Percentiles rank a stretch among this genome's conserved stretches.
These are phyloP conservation scores for Heliamphora pulchella DNA, from an alignment of 179 eudicot species.

Conservation along the genomic window DNA sequence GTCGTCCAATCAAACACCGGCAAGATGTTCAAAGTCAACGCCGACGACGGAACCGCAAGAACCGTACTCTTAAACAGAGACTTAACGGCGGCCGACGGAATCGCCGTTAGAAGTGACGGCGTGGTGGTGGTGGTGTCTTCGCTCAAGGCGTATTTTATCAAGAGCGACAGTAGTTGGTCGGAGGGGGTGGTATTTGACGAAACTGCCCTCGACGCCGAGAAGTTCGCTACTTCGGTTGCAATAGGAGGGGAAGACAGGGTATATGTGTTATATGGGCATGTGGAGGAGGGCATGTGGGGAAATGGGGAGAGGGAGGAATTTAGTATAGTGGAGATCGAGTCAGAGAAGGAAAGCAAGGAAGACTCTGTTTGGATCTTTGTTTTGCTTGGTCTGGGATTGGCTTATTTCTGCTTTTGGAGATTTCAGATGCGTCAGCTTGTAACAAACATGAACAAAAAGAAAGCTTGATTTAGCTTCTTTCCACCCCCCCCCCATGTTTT, in stretches of 20 bases:
- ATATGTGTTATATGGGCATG: constrained; percentile 74
- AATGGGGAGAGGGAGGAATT: constrained; percentile 51
- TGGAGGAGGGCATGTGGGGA: constrained; percentile 57
- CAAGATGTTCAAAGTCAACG: constrained; percentile 56
- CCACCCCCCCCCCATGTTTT: background rate
- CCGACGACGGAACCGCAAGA: constrained; percentile 48
- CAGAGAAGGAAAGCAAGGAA: constrained; percentile 37
- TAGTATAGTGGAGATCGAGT: constrained; percentile 53
- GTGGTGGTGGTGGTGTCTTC: constrained; percentile 61
- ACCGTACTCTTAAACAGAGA: constrained; percentile 38
- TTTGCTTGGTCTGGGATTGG: constrained; percentile 64
- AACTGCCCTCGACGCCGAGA: constrained; percentile 56
- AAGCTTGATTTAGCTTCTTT: background rate
- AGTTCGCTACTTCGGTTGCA: constrained; percentile 50
- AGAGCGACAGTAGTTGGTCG: constrained; percentile 63
- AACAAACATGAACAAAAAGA: constrained; percentile 56
- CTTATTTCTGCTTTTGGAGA: constrained; percentile 70
- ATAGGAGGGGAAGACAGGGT: constrained; percentile 61
- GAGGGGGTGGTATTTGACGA: constrained; percentile 67
- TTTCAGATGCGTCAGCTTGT: constrained; percentile 71
- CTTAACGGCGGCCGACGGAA: constrained; percentile 48
- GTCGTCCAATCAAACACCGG: constrained; percentile 74
- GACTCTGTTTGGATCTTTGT: constrained; percentile 56
- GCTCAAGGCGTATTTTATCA: constrained; percentile 41
- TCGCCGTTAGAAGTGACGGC: constrained; percentile 60